Percentiles rank a stretch among this genome's conserved stretches.
phyloP scores from a whole-genome alignment of 176 grass and related monocot species.

The Pontederia crassipes region DNA sequence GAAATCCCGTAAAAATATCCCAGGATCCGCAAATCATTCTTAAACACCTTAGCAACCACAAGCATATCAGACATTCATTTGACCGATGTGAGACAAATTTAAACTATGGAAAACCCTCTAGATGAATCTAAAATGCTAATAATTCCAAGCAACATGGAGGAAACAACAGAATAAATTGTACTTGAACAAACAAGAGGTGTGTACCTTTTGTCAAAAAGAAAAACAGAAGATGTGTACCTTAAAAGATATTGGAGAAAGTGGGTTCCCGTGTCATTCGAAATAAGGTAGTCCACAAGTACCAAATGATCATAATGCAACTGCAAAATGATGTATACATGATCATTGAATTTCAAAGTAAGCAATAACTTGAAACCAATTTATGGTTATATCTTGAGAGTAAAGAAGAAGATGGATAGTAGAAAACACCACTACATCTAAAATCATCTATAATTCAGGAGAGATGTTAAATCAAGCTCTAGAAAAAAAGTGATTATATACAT shows the following conservation, averaged over 20 bases:
- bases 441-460: slow-evolving; percentile 3
- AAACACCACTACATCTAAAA: neutral
- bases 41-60: slow-evolving; percentile 46
- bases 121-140: too few relatives aligned
- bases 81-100: neutral
- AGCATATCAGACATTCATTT: neutral
- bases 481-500: neutral
- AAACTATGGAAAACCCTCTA: too few relatives aligned
- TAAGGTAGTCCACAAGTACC: slow-evolving; percentile 89
- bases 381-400: neutral
- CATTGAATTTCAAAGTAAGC: neutral
- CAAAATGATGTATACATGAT: slow-evolving; percentile 26
- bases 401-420: neutral
- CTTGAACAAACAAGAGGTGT: neutral
- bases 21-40: slow-evolving; percentile 55
- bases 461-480: neutral
- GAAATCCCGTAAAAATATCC: slow-evolving; percentile 53
- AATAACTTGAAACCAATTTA: neutral
- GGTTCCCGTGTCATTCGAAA: slow-evolving; percentile 77
- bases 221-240: slow-evolving; percentile 31
- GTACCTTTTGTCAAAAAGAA: too few relatives aligned
- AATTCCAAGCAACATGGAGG: neutral
- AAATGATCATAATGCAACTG: slow-evolving; percentile 95
- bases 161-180: neutral
- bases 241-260: slow-evolving; percentile 75